A percentile compares a stretch with the other conserved stretches of the same genome.
Evolutionary conservation across 192 early-diverging fungal species (phyloP).

Genomic region (Linnemannia hyalina): DNA sequence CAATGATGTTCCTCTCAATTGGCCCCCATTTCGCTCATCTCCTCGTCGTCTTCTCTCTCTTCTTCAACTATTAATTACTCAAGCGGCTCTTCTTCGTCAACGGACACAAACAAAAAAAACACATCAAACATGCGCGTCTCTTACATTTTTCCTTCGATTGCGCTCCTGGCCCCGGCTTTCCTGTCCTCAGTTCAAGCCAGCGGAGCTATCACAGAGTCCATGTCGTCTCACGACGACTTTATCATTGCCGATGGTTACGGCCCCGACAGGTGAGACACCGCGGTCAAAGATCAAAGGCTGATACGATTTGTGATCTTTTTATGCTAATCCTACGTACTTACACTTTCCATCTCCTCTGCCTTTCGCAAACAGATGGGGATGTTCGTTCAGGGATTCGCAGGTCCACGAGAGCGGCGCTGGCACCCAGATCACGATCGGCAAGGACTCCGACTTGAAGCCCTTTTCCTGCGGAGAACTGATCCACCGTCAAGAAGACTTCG

Average conservation of each 20-base stretch:
- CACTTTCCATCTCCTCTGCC: not conserved
- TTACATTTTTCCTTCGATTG: constrained; percentile 10
- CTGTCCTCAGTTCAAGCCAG: constrained; percentile 4
- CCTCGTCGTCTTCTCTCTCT: too few relatives aligned
- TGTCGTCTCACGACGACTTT: constrained; percentile 29
- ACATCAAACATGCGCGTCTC: not conserved
- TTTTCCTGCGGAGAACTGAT: constrained; percentile 48
- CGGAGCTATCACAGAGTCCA: constrained; percentile 9
- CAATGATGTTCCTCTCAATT: not conserved
- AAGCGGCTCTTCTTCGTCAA: not conserved
- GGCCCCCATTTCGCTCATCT: not conserved
- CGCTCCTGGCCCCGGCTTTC: constrained; percentile 18
- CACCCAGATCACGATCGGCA: constrained; percentile 46
- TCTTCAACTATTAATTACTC: not conserved
- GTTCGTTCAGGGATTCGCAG: constrained; percentile 35
- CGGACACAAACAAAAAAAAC: not conserved
- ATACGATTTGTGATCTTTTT: not conserved
- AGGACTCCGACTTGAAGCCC: constrained; percentile 43
- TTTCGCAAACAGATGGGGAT: constrained; percentile 36
- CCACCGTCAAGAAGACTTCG: constrained; percentile 21
- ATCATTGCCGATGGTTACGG: constrained; percentile 35
- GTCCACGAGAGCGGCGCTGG: constrained; percentile 22
- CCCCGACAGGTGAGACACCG: constrained; percentile 26
- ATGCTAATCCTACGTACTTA: not conserved
- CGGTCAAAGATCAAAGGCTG: not conserved